Conservation (phyloP, 306 rosid genomes). For the Pueraria montana region DNA sequence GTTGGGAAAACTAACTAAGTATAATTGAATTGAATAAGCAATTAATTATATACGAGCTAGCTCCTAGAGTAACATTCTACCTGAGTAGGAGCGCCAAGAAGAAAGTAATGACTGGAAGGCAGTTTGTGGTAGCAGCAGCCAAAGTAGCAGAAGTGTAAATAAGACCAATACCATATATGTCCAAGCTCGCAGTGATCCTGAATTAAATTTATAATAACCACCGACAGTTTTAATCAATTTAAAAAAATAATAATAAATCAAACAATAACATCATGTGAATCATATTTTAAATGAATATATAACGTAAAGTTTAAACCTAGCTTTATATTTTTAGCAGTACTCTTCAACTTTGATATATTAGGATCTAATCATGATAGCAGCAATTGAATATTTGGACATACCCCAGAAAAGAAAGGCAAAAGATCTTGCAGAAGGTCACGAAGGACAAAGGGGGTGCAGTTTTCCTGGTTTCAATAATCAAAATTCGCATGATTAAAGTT, state of each 20-base stretch:
- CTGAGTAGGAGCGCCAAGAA: slow-evolving; percentile 76
- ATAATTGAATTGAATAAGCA: slow-evolving; percentile 7
- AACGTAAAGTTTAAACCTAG: slow-evolving; percentile 16
- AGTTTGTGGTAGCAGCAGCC: slow-evolving; percentile 81
- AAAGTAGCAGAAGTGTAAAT: slow-evolving; percentile 77
- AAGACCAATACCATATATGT: slow-evolving; percentile 69
- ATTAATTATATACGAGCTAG: neutral
- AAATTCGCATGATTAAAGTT: neutral
- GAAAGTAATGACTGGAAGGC: slow-evolving; percentile 88
- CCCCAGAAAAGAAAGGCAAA: slow-evolving; percentile 78
- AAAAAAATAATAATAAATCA: neutral
- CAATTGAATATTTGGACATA: slow-evolving; percentile 44
- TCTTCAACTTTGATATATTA: neutral
- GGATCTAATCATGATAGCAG: slow-evolving; percentile 6
- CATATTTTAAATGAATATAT: slow-evolving; percentile 1
- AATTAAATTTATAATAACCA: neutral
- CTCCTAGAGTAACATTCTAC: slow-evolving; percentile 43
- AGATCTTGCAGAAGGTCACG: slow-evolving; percentile 74
- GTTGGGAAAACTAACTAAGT: neutral
- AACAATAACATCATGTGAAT: neutral
- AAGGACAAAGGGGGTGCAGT: slow-evolving; percentile 71
- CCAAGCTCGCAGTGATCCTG: slow-evolving; percentile 74
- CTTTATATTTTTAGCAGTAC: neutral
- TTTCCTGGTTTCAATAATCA: slow-evolving; percentile 52
- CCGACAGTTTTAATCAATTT: neutral